These are phyloP conservation scores for Podaxis mareebaensis DNA, from an alignment of 768 basidiomycete genomes.

Conservation along the genomic window DNA sequence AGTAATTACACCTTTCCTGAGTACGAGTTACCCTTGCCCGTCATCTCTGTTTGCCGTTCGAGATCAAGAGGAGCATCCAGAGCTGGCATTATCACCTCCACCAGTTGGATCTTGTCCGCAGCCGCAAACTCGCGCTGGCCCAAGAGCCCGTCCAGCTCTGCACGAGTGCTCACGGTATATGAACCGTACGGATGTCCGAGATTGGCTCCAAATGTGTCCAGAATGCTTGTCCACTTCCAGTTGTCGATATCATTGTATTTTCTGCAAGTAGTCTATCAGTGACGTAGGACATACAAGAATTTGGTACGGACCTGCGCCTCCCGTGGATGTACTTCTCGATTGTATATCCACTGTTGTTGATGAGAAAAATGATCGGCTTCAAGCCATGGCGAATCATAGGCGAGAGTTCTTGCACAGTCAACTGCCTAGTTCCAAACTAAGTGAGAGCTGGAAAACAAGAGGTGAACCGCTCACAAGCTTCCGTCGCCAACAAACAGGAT, in stretches of 20 bases:
- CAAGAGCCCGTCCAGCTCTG: constrained; percentile 69
- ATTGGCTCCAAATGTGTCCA: constrained; percentile 59
- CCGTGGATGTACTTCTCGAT: constrained; percentile 84
- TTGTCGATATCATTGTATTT: constrained; percentile 86
- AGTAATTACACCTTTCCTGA: background rate
- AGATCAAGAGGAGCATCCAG: constrained; percentile 72
- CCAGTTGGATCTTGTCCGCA: constrained; percentile 71
- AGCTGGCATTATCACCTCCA: constrained; percentile 77
- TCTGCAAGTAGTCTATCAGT: constrained; percentile 33
- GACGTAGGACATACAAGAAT: background rate
- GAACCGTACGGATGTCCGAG: constrained; percentile 53
- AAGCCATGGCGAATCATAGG: constrained; percentile 76
- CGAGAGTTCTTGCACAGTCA: constrained; percentile 81
- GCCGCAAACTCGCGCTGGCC: constrained; percentile 58
- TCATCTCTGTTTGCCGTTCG: constrained; percentile 54
- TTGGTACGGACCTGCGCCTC: constrained; percentile 42
- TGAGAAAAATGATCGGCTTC: constrained; percentile 80
- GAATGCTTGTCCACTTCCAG: constrained; percentile 74
- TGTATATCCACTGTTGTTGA: constrained; percentile 84
- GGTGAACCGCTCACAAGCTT: constrained; percentile 53
- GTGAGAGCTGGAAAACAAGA: background rate
- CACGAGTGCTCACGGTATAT: constrained; percentile 66
- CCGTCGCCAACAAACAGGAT: constrained; percentile 89
- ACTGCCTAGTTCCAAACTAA: constrained; percentile 45
- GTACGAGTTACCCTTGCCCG: constrained; percentile 52